Base-by-base conservation (phyloP, 441 rosid species). In the Arabidopsis lyrata region DNA sequence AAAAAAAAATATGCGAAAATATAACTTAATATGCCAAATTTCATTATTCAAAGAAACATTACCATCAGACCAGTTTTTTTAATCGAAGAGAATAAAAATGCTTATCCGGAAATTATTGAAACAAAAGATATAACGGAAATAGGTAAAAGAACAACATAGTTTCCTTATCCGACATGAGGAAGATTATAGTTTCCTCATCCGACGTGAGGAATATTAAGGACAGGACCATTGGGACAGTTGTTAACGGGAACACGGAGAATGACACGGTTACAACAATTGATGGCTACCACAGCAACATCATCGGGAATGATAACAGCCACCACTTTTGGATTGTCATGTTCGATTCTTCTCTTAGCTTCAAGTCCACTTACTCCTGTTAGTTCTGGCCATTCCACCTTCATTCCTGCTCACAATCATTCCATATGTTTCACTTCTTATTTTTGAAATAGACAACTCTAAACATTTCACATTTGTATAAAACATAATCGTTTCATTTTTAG, bases 301-400 rank as follows among this genome's bases (percentile, higher is more conserved):
- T 36, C 4, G 67, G 60, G 14, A 24, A 3, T 36, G 29, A 71
- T 71, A 36, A 49, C 8, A 3, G 18, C 52, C 6, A 15, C 15
- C 24, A 71, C 68, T 4, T 39, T 24, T 24, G 75, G 68, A 16
- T 71, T 71, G 3, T 61, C 61, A 9, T 10, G 5, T 62, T 71
- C 75, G 0, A 71, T 61, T 9, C 5, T 60, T 38, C 5, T 39
- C 52, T 71, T 71, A 16, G 75, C 68, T 61, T 15, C 52, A 6
- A 8, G 0, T 12, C 34, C 68, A 50, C 61, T 61, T 8, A 61
- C 68, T 49, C 75, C 75, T 38, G 1, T 61, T 18, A 61, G 13
- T 12, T 71, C 68, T 24, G 68, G 68, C 62, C 68, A 71, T 3
- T 56, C 63, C 53, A 68, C 72, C 72, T 68, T 68, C 42, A 68